phyloP scores from a whole-genome alignment of 768 basidiomycete species.

The Phlebiopsis gigantea region DNA sequence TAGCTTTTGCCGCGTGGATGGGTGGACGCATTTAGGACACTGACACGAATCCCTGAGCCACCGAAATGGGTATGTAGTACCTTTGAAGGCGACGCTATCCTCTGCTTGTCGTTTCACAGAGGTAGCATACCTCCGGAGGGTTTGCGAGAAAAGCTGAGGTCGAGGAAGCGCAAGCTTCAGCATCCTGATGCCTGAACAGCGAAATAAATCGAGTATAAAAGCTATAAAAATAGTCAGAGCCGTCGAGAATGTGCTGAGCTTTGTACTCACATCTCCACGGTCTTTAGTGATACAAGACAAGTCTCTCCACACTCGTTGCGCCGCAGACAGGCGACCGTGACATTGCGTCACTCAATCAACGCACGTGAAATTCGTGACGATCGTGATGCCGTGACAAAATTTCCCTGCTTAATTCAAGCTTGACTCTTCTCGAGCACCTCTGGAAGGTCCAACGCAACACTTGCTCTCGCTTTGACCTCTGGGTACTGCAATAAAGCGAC shows the following conservation, averaged over 20 bases:
- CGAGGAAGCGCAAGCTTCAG: not conserved
- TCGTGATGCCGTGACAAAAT: not conserved
- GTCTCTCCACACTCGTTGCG: too few relatives aligned
- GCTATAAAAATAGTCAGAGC: too few relatives aligned
- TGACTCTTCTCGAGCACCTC: not conserved
- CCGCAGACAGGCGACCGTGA: not conserved
- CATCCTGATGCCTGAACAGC: too few relatives aligned
- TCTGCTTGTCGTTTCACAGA: not conserved
- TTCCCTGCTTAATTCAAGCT: not conserved
- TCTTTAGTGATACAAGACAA: too few relatives aligned
- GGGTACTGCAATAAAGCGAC: not conserved
- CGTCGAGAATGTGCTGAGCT: too few relatives aligned
- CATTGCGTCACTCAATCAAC: not conserved
- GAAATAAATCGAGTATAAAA: too few relatives aligned
- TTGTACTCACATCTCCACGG: too few relatives aligned
- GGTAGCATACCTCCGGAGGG: not conserved
- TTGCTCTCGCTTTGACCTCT: not conserved
- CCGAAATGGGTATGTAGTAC: conserved; percentile 38
- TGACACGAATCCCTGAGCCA: conserved; percentile 88
- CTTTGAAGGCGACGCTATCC: conserved; percentile 14
- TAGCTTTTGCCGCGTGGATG: conserved; percentile 73
- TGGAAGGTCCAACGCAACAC: not conserved
- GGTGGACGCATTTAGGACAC: conserved; percentile 68
- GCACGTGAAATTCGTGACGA: not conserved
- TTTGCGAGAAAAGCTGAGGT: not conserved